Evolutionary conservation across 2,329 filamentous ascomycete genomes (phyloP), one percentile per base, ranked within the genome.

Genomic region (Balansia obtecta): DNA sequence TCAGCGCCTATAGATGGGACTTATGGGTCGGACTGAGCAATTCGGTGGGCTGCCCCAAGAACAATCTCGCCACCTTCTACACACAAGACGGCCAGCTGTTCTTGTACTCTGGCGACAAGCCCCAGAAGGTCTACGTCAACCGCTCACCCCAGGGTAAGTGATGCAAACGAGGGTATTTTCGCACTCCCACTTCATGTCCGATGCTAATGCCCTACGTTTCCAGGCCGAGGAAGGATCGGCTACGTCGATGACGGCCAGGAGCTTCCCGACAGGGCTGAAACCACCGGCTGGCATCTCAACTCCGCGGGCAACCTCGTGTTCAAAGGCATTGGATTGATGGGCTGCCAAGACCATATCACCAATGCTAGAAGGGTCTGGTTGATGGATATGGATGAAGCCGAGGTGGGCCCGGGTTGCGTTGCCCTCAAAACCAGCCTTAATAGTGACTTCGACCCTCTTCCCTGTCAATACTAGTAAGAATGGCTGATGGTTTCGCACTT

Each of bases 71-170:
- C 46, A 76, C 71, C 40, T 79, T 82, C 63, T 65, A 65, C 55
- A 63, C 80, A 56, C 48, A 68, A 40, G 65, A 74, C 44, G 66
- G 65, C 45, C 66, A 66, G 43, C 68, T 79, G 30, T 71, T 62
- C 60, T 70, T 83, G 33, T 79, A 69, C 55, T 56, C 68, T 34
- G 55, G 58, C 27, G 63, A 65, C 4, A 65, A 55, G 34, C 63
- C 65, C 2, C 79, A 82, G 66, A 63, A 73, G 57, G 52, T 76
- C 47, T 81, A 59, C 54, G 72, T 72, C 40, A 77, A 82, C 61
- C 72, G 73, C 43, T 78, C 74, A 44, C 77, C 76, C 58, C 79
- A 80, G 76, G 77, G 75, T 72, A 71, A 41, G 70, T 55, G 4
- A 18, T 7, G 11, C 15, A 16, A 22, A 22, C n/a, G n/a, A n/a